Conservation (phyloP, 148 eudicot species). For the Vaccinium vitisidaea region DNA sequence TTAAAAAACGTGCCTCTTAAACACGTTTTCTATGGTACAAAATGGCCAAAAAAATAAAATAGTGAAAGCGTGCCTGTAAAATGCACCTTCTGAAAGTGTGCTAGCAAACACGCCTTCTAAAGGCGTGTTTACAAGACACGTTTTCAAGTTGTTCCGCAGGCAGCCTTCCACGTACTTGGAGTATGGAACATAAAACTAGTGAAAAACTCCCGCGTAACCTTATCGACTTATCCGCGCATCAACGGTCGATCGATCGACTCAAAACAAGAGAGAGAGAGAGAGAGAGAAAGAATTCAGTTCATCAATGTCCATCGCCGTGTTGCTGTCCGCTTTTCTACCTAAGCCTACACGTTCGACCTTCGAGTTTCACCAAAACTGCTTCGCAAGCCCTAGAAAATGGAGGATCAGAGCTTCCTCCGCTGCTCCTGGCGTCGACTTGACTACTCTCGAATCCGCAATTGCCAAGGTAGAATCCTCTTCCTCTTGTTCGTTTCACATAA, state of each 20-base stretch:
- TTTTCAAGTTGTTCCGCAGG: too few species aligned
- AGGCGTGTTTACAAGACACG: too few species aligned
- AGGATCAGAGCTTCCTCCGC: slow-evolving; percentile 56
- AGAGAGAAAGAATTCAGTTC: not conserved
- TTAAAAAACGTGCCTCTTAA: too few species aligned
- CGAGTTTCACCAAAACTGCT: slow-evolving; percentile 10
- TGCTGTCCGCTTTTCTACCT: slow-evolving; percentile 22
- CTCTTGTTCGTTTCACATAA: not conserved
- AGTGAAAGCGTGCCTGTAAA: too few species aligned
- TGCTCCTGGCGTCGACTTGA: slow-evolving; percentile 56
- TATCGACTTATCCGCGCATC: slow-evolving; percentile 19
- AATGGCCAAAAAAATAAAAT: too few species aligned
- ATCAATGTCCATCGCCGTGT: slow-evolving; percentile 19
- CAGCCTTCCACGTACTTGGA: too few species aligned
- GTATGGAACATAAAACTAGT: too few species aligned
- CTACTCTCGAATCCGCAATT: slow-evolving; percentile 67
- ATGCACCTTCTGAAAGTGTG: too few species aligned
- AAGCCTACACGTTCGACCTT: slow-evolving; percentile 15
- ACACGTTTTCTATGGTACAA: too few species aligned
- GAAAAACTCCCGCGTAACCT: slow-evolving; percentile 20
- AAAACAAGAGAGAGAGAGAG: not conserved
- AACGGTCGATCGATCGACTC: not conserved
- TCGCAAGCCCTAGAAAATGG: slow-evolving; percentile 26
- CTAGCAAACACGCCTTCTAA: too few species aligned
- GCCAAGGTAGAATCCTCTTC: slow-evolving; percentile 40